A percentile compares a stretch with the other conserved stretches of the same genome.
These are phyloP conservation scores for Boletus rex-veris DNA, from an alignment of 768 basidiomycete species.

Conservation along the genomic window DNA sequence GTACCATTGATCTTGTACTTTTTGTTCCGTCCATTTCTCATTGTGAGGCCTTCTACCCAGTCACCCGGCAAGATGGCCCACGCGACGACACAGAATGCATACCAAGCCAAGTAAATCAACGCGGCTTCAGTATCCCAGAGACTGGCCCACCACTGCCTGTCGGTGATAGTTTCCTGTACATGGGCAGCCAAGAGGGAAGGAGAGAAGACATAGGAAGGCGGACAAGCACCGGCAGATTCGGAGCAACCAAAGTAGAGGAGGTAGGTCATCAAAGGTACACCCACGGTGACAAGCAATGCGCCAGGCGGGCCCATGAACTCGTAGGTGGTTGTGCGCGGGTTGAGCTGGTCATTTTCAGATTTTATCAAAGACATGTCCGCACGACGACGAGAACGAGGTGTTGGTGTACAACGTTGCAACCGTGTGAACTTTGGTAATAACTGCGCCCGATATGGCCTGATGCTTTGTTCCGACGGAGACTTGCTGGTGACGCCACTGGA, in stretches of 20 bases:
- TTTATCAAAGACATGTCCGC: slow-evolving; percentile 20
- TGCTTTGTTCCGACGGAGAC: neutral
- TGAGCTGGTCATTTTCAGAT: slow-evolving; percentile 40
- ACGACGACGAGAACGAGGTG: neutral
- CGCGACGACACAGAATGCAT: slow-evolving; percentile 76
- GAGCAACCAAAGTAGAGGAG: slow-evolving; percentile 76
- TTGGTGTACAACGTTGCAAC: neutral
- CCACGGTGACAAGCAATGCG: slow-evolving; percentile 63
- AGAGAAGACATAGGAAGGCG: slow-evolving; percentile 45
- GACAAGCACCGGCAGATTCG: slow-evolving; percentile 67
- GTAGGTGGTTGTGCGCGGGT: slow-evolving; percentile 68
- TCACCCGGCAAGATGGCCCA: slow-evolving; percentile 82
- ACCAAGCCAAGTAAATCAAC: slow-evolving; percentile 83
- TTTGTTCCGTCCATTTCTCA: slow-evolving; percentile 75
- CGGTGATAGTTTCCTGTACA: slow-evolving; percentile 46
- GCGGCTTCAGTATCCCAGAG: slow-evolving; percentile 84
- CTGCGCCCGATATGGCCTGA: neutral
- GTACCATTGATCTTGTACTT: slow-evolving; percentile 94
- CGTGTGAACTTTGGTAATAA: slow-evolving; percentile 6
- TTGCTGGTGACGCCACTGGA: too few relatives aligned
- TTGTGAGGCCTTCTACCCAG: slow-evolving; percentile 59
- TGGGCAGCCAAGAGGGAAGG: slow-evolving; percentile 32
- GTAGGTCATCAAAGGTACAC: slow-evolving; percentile 70
- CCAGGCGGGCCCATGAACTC: slow-evolving; percentile 85
- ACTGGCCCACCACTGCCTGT: slow-evolving; percentile 59